Base-by-base conservation (phyloP, 495 filamentous ascomycete genomes). In the Physcia stellaris region DNA sequence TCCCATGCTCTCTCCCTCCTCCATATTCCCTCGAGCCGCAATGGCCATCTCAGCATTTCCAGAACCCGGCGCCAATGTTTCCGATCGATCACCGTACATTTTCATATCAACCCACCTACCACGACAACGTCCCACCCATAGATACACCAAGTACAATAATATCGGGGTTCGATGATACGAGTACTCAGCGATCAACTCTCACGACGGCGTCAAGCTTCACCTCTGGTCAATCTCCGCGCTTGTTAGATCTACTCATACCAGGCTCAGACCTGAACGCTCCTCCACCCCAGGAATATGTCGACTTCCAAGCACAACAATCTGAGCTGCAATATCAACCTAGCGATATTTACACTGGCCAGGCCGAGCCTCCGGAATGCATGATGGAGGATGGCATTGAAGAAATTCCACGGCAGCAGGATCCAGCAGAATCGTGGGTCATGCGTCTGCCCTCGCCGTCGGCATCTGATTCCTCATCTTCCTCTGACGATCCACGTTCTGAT, bases 321-420 rank as follows among this genome's bases (percentile, higher is more conserved):
- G 31, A 38, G 24, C 47, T 16, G 12, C n/a, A 13, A 29, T 47
- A 11, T 16, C 33, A 22, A 15, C 28, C 21, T 19, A 24, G 19
- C 17, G 22, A 26, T 18, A 16, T 1, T n/a, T 16, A 1, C n/a
- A 6, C 4, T 6, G 30, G 6, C 13, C 24, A 7, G n/a, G 4
- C 7, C 20, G n/a, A 37, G 6, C 18, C 18, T 12, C 9, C n/a
- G n/a, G 18, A 20, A 12, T 20, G 7, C n/a, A 20, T n/a, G 12
- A 6, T 23, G 56, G 62, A 65, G 6, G 73, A 74, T 27, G 67
- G 67, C 30, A 55, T 79, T 10, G 77, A 82, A 45, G 74, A 80
- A 35, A 69, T 81, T 19, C 56, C 73, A 9, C 59, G 75, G 17
- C 57, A 61, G 36, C 56, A 63, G 30, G 54, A 65, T n/a, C 53